Evolutionary conservation across 2,329 filamentous ascomycete genomes (phyloP).

Genomic region (Dendryphion nanum): DNA sequence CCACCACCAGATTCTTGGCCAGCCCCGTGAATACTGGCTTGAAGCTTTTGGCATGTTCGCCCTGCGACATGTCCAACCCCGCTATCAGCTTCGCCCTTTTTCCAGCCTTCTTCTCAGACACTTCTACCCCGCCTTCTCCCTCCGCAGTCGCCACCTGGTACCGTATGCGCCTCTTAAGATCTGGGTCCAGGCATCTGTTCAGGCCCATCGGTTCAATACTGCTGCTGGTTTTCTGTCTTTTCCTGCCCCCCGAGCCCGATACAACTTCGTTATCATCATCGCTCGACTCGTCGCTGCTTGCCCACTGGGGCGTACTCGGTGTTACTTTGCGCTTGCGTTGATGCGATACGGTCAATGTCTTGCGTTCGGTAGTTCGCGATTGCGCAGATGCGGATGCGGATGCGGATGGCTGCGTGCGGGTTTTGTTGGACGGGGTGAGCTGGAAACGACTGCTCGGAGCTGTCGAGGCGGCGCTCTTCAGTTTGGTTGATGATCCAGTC

Average conservation of each 20-base stretch:
- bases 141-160: conserved; percentile 13
- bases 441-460: conserved; percentile 29
- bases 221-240: conserved; percentile 35
- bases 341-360: conserved; percentile 26
- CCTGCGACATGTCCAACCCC: conserved; percentile 42
- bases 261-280: conserved; percentile 26
- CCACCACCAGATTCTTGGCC: conserved; percentile 51
- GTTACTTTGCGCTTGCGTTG: conserved; percentile 33
- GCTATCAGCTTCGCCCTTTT: conserved; percentile 35
- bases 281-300: conserved; percentile 30
- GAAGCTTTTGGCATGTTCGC: conserved; percentile 46
- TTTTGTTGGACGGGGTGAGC: conserved; percentile 15
- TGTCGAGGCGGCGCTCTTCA: conserved; percentile 10
- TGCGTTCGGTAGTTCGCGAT: conserved; percentile 18
- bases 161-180: conserved; percentile 32
- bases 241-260: conserved; percentile 25
- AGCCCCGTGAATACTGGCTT: conserved; percentile 51
- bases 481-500: no score
- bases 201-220: conserved; percentile 36
- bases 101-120: conserved; percentile 10
- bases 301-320: conserved; percentile 34
- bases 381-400: conserved; percentile 7
- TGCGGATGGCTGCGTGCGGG: conserved; percentile 2
- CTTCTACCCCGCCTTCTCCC: conserved; percentile 8
- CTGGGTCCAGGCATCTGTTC: conserved; percentile 37